Percentiles rank a stretch among this genome's conserved stretches.
phyloP scores from a whole-genome alignment of 2,329 filamentous ascomycete species.

The Sarocladium strictum region DNA sequence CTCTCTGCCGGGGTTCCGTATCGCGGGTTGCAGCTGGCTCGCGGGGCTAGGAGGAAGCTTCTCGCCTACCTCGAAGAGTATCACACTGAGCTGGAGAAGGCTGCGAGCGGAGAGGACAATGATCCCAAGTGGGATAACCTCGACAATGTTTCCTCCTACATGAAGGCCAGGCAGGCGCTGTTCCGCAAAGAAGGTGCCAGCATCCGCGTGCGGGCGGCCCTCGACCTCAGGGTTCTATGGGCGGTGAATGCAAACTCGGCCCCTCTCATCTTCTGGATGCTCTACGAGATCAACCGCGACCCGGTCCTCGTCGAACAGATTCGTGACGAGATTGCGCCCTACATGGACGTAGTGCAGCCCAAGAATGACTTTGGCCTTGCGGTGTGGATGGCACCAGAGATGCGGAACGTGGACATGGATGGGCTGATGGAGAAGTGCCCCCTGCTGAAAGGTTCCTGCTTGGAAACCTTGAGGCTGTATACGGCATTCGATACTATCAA shows the following conservation, averaged over 20 bases:
- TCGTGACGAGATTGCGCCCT: slow-evolving; percentile 30
- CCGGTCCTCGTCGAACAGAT: slow-evolving; percentile 30
- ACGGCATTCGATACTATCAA: slow-evolving; percentile 26
- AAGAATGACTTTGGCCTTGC: slow-evolving; percentile 28
- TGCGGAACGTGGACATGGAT: slow-evolving; percentile 30
- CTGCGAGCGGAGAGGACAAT: slow-evolving; percentile 23
- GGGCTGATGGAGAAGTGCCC: slow-evolving; percentile 29
- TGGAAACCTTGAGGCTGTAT: slow-evolving; percentile 35
- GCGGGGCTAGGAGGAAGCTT: slow-evolving; percentile 21
- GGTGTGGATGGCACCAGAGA: slow-evolving; percentile 27
- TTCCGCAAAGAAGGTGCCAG: slow-evolving; percentile 24
- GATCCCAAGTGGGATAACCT: slow-evolving; percentile 30
- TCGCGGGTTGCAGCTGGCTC: slow-evolving; percentile 25
- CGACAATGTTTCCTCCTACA: slow-evolving; percentile 27
- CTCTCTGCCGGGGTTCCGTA: slow-evolving; percentile 28
- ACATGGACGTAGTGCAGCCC: slow-evolving; percentile 25
- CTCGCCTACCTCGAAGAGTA: slow-evolving; percentile 26
- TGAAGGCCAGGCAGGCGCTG: slow-evolving; percentile 23
- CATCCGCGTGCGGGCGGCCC: slow-evolving; percentile 24
- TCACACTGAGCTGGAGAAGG: slow-evolving; percentile 28
- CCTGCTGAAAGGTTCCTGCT: slow-evolving; percentile 31
- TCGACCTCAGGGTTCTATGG: slow-evolving; percentile 31
- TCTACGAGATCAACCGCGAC: slow-evolving; percentile 34
- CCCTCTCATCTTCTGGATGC: slow-evolving; percentile 32
- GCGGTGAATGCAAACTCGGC: slow-evolving; percentile 32